Evolutionary conservation across 208 protist genomes (phyloP), one percentile per base, ranked within the genome.

Genomic region (Trypanosoma cruzi): DNA sequence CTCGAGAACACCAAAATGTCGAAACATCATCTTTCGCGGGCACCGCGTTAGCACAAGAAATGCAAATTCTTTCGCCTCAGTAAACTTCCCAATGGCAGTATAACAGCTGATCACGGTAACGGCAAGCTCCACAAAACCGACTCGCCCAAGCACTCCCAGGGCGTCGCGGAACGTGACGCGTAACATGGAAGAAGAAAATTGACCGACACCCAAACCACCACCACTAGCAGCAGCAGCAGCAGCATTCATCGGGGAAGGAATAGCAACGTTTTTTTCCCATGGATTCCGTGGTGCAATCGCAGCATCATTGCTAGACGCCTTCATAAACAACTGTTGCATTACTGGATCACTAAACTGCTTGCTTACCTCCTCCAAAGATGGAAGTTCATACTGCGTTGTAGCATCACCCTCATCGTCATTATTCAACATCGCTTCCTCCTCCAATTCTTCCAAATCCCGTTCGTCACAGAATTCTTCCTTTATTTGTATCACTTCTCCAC

Each of bases 41-140:
- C 90, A 85, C 28, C 81, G 79, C 8, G 61, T 78, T 20, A 96
- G 77, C n/a, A 84, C 70, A 55, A 94, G 60, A 61, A 84, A 87
- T 52, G 88, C 91, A 64, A 96, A 96, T 77, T 96, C 87, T 62
- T 94, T 92, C 24, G 92, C 92, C 71, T 96, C 88, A 7, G 81
- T 85, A 73, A 93, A 91, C 77, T 88, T 77, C n/a, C 86, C 89
- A 40, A 96, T 75, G 0, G 79, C 81, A 53, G 80, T 88, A 77
- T 96, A 96, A 75, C 86, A 88, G 29, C 92, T 84, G 54, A 95
- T 85, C 10, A 96, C 77, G 55, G 77, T 83, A 20, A 86, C 84
- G 28, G 89, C 85, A 29, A 96, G 87, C 4, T 76, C 63, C 20
- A 96, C 67, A 55, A 96, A 81, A 46, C 81, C 86, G 10, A 46